These are phyloP conservation scores for Metschnikowia amazonensis DNA, from an alignment of 805 yeast species.

Conservation along the genomic window DNA sequence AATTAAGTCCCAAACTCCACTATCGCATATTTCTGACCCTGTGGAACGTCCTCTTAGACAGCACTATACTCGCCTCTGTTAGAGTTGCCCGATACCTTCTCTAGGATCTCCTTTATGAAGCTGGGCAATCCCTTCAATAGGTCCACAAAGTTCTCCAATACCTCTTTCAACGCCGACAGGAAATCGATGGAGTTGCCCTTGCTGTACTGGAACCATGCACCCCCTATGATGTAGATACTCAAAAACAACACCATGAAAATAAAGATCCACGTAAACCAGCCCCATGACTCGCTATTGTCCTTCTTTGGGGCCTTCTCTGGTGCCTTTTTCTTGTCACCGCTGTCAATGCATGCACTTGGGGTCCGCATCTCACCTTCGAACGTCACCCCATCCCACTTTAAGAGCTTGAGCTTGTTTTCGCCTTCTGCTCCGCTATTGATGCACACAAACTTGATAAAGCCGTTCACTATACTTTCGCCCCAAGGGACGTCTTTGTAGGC, in stretches of 20 bases:
- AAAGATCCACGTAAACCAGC: conserved; percentile 80
- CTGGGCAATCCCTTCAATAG: conserved; percentile 58
- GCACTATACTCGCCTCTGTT: conserved; percentile 91
- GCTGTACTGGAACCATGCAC: conserved; percentile 72
- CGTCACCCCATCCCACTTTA: conserved; percentile 35
- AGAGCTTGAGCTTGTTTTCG: conserved; percentile 25
- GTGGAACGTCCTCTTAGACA: conserved; percentile 43
- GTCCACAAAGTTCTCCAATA: conserved; percentile 63
- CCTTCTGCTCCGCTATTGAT: conserved; percentile 23
- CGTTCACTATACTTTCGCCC: conserved; percentile 59
- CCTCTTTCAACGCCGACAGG: conserved; percentile 69
- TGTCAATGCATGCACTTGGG: conserved; percentile 38
- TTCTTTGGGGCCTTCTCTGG: conserved; percentile 17
- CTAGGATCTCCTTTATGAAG: conserved; percentile 62
- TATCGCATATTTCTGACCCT: not conserved
- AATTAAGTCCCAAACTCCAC: not conserved
- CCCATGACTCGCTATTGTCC: conserved; percentile 56
- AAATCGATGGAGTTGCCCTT: conserved; percentile 68
- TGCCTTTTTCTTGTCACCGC: conserved; percentile 28
- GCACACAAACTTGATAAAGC: conserved; percentile 49
- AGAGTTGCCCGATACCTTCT: conserved; percentile 58
- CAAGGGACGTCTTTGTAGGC: conserved; percentile 55
- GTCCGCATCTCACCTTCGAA: conserved; percentile 25
- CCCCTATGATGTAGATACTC: conserved; percentile 67
- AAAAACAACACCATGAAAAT: conserved; percentile 66